A percentile compares a stretch with the other conserved stretches of the same genome.
Conservation (phyloP, 108 stramenopile species). For the Cyclotella atomus region DNA sequence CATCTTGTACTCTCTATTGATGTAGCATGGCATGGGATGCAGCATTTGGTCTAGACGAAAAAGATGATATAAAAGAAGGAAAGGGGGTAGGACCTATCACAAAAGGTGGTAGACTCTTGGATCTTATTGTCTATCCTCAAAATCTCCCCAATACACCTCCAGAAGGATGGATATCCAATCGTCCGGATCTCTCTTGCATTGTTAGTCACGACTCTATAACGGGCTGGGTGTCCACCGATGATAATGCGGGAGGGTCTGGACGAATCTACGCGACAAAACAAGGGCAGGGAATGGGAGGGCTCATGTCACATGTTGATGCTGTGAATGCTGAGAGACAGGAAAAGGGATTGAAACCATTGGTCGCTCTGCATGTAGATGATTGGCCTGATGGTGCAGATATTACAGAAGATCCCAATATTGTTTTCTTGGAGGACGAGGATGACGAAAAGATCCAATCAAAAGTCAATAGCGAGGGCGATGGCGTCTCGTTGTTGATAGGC, state of each 20-base stretch:
- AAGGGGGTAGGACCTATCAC: constrained; percentile 9
- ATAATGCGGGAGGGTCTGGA: constrained; percentile 56
- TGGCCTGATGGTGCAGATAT: constrained; percentile 76
- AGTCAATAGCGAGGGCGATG: constrained; percentile 3
- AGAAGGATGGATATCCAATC: constrained; percentile 74
- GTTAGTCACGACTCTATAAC: constrained; percentile 78
- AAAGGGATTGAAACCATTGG: constrained; percentile 56
- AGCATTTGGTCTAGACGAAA: constrained; percentile 52
- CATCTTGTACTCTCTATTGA: background rate
- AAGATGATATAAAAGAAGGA: constrained; percentile 6
- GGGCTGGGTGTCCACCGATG: constrained; percentile 77
- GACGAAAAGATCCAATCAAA: background rate
- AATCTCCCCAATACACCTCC: constrained; percentile 87
- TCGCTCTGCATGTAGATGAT: constrained; percentile 71
- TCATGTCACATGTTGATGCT: constrained; percentile 70
- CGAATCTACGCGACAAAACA: constrained; percentile 32
- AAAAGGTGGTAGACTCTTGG: constrained; percentile 35
- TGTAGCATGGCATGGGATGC: constrained; percentile 73
- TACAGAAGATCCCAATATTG: constrained; percentile 56
- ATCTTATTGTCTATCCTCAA: constrained; percentile 89
- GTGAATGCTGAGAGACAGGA: constrained; percentile 74
- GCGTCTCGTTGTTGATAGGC: constrained; percentile 42
- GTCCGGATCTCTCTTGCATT: constrained; percentile 72
- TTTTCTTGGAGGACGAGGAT: constrained; percentile 80
- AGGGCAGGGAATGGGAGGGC: constrained; percentile 69